Base-by-base conservation (phyloP, 2,329 filamentous ascomycete species). In the Proliferodiscus dingleyae region DNA sequence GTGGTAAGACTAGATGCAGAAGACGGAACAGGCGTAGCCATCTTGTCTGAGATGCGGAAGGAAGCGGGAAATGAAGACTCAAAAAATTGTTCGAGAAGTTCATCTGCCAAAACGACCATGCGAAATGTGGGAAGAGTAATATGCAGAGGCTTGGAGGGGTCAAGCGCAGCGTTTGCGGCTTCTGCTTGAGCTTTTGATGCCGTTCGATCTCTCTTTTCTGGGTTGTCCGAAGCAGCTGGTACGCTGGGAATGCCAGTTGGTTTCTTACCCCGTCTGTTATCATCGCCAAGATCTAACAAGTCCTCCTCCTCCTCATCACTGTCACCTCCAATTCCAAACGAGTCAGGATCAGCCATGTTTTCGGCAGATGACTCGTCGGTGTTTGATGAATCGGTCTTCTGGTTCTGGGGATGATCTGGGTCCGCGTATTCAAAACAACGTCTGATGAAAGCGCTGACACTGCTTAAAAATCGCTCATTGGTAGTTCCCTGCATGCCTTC, bases 381-480 rank as follows among this genome's bases (percentile, higher is more conserved):
- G n/a, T n/a, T n/a, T n/a, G n/a, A n/a, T n/a, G n/a, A n/a, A 36
- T 64, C 59, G 16, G 32, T 9, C 33, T 66, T 66, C 48, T 80
- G 74, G 52, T 81, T 77, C 62, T 77, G 74, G 1, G 85, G 82
- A 52, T 87, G 84, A 60, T 94, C 91, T 1, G 93, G 91, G 61
- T 98, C 93, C 5, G 93, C 93, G 61, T 98, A 98, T 67, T 98
- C 93, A 55, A 98, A 98, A 66, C 93, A 98, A 48, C 93, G 80
- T 53, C 90, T 79, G 49, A 97, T 98, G 63, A 98, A 98, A 2
- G 89, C 89, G 57, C 89, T 95, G 42, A 98, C 89, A 51, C 90
- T 95, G 51, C 85, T 87, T 21, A 98, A 70, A 62, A 98, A 97
- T 43, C 83, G 80, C 66, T 97, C 93, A 54, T 94, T 93, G 32